These are phyloP conservation scores for Brassica nigra DNA, from an alignment of 345 rosid genomes.

Conservation along the genomic window DNA sequence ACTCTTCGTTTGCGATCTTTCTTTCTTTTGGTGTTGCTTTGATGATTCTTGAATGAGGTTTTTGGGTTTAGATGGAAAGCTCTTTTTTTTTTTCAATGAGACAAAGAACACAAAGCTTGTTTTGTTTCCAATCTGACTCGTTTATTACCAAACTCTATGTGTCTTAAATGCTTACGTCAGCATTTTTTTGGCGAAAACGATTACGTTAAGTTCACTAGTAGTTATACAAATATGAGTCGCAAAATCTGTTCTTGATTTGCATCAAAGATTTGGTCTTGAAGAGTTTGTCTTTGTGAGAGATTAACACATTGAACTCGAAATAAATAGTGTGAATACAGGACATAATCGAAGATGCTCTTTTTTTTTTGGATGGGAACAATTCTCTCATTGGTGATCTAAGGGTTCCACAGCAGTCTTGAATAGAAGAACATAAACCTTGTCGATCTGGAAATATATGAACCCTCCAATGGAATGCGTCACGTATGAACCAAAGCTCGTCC, in stretches of 20 bases:
- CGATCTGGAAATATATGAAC: constrained; percentile 88
- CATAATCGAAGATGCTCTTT: not conserved
- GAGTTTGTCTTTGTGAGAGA: not conserved
- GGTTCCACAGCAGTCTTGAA: constrained; percentile 96
- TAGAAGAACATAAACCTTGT: constrained; percentile 86
- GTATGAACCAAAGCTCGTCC: constrained; percentile 93
- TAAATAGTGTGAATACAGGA: constrained; percentile 21
- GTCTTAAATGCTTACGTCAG: not conserved
- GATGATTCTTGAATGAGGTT: not conserved
- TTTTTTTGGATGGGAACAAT: not conserved
- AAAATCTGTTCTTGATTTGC: not conserved
- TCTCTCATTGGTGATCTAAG: constrained; percentile 48
- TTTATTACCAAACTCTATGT: not conserved
- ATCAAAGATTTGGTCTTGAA: not conserved
- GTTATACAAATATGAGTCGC: constrained; percentile 13
- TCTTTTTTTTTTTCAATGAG: not conserved
- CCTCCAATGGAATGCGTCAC: constrained; percentile 94
- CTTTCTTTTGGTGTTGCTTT: not conserved
- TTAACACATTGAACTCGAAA: constrained; percentile 1
- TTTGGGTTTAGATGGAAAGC: constrained; percentile 13
- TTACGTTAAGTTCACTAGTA: not conserved
- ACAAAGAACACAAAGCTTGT: not conserved
- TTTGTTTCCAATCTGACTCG: not conserved
- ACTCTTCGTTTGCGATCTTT: not conserved
- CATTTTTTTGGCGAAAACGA: not conserved